Conservation (phyloP, 2,329 filamentous ascomycete genomes). For the Penicillium concentricum region DNA sequence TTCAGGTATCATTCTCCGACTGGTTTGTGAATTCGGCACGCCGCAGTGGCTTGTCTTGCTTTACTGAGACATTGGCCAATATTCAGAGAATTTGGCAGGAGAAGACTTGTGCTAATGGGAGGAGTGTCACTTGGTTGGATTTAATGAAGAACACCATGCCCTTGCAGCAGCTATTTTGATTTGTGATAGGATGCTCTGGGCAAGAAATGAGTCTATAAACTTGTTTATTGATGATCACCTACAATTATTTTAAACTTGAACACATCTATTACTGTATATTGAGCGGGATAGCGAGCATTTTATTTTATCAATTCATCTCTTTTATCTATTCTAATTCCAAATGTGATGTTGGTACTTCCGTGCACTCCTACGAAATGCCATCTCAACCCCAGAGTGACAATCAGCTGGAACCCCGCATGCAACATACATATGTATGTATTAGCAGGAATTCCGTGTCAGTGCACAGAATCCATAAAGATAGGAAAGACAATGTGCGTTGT, state of each 20-base stretch:
- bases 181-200: neutral
- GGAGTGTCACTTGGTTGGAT: slow-evolving; percentile 19
- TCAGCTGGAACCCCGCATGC: neutral
- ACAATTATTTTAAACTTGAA: neutral
- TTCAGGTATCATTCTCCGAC: slow-evolving; percentile 36
- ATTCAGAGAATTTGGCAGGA: slow-evolving; percentile 33
- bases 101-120: slow-evolving; percentile 14
- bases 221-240: neutral
- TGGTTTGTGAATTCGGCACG: slow-evolving; percentile 35
- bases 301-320: neutral
- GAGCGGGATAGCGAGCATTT: no score
- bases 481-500: neutral
- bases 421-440: neutral
- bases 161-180: slow-evolving; percentile 1
- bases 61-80: slow-evolving; percentile 26
- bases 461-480: neutral
- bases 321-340: neutral
- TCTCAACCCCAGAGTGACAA: neutral
- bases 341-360: neutral
- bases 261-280: neutral
- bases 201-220: neutral
- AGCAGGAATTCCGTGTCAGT: neutral
- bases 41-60: slow-evolving; percentile 35
- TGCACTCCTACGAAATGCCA: neutral
- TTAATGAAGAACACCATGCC: slow-evolving; percentile 14